These are phyloP conservation scores for Gardenia jasminoides DNA, from an alignment of 257 asterid species.

Conservation along the genomic window DNA sequence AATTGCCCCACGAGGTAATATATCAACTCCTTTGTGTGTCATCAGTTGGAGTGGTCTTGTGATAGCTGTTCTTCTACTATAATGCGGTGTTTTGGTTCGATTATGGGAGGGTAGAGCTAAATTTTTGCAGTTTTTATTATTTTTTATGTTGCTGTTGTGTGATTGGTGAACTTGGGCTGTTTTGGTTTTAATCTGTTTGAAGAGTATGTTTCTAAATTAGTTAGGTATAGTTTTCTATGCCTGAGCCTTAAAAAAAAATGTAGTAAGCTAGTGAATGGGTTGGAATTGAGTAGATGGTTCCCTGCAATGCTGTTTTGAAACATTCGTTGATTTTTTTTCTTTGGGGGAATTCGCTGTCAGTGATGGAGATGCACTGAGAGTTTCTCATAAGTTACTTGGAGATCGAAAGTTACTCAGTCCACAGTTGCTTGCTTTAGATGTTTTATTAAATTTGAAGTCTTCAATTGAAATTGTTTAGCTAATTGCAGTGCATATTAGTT, in stretches of 20 bases:
- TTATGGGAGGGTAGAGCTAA: neutral
- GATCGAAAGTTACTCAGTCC: no score
- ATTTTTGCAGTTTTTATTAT: neutral
- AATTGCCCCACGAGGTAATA: slow-evolving; percentile 57
- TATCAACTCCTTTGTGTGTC: neutral
- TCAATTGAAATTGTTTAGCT: no score
- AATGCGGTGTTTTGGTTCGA: neutral
- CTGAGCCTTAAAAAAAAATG: neutral
- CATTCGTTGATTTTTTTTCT: no score
- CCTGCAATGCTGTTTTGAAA: no score
- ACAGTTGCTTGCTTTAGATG: no score
- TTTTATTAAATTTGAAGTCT: no score
- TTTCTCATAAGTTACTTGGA: no score
- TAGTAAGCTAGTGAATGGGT: no score
- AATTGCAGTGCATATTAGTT: no score
- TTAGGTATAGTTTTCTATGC: neutral
- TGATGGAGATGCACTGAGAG: no score
- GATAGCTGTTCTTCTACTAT: neutral
- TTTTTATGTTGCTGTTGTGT: neutral
- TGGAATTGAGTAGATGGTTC: no score
- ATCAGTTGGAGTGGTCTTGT: neutral
- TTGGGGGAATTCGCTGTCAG: no score
- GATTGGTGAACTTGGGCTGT: neutral
- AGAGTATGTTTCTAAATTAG: neutral
- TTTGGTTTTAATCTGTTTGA: neutral